These are phyloP conservation scores for Boletus bicolor DNA, from an alignment of 768 basidiomycete species.

Conservation along the genomic window DNA sequence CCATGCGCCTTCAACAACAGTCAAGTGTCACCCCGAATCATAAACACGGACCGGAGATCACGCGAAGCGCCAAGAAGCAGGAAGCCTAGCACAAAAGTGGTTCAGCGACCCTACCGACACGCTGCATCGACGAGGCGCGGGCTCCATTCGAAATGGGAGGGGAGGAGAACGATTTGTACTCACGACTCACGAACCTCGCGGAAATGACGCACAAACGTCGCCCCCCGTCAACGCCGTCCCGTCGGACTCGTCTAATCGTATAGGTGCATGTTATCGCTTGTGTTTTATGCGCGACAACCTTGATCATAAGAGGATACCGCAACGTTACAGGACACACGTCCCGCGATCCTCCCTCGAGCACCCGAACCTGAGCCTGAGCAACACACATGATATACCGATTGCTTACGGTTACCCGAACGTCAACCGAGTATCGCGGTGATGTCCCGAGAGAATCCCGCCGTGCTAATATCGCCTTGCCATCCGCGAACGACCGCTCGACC, in stretches of 20 bases:
- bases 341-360: constrained; percentile 4
- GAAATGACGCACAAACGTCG: constrained; percentile 7
- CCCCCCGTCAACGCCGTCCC: neutral
- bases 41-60: constrained; percentile 4
- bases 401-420: neutral
- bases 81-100: neutral
- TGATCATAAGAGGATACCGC: neutral
- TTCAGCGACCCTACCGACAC: constrained; percentile 21
- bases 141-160: neutral
- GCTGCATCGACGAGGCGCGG: constrained; percentile 26
- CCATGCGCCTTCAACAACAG: neutral
- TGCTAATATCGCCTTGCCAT: neutral
- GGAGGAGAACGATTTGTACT: no score
- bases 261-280: neutral
- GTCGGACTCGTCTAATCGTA: neutral
- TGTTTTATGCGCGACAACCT: neutral
- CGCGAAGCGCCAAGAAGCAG: neutral
- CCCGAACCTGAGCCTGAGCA: constrained; percentile 1
- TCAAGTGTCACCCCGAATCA: constrained; percentile 4
- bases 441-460: neutral
- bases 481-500: constrained; percentile 8
- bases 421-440: neutral
- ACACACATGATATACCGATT: neutral
- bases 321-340: neutral
- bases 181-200: constrained; percentile 1